These are phyloP conservation scores for Phytophthora cryptogea DNA, from an alignment of 352 stramenopile species.

Conservation along the genomic window DNA sequence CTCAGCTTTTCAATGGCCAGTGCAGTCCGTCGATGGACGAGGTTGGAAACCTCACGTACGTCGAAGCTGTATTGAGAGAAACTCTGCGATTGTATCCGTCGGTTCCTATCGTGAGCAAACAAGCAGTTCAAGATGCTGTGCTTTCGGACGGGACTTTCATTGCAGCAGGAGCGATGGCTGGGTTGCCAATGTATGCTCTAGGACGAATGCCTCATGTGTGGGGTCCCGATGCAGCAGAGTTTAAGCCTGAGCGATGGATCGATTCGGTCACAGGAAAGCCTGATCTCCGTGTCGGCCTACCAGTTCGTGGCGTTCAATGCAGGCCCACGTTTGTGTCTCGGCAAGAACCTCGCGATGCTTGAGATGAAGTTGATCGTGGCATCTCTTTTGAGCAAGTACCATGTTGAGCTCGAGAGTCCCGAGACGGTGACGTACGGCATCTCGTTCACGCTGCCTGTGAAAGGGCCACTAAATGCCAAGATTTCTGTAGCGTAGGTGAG, in stretches of 20 bases:
- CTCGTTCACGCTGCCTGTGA: conserved; percentile 60
- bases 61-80: conserved; percentile 60
- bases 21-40: conserved; percentile 45
- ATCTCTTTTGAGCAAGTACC: conserved; percentile 62
- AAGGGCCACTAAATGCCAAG: conserved; percentile 37
- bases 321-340: conserved; percentile 70
- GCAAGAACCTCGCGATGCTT: conserved; percentile 76
- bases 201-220: conserved; percentile 64
- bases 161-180: conserved; percentile 30
- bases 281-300: conserved; percentile 47
- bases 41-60: conserved; percentile 45
- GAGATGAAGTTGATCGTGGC: conserved; percentile 82
- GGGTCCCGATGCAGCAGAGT: conserved; percentile 56
- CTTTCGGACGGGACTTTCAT: conserved; percentile 69
- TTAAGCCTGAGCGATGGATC: conserved; percentile 74
- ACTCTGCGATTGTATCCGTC: conserved; percentile 70
- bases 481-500: conserved; percentile 32
- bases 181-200: conserved; percentile 55
- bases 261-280: conserved; percentile 39
- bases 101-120: conserved; percentile 48
- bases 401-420: conserved; percentile 39
- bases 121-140: conserved; percentile 29
- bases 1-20: conserved; percentile 18
- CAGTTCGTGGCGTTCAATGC: conserved; percentile 79
- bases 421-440: conserved; percentile 55